Percentiles rank a stretch among this genome's conserved stretches.
phyloP scores from a whole-genome alignment of 2,329 filamentous ascomycete species.

The Phialemoniopsis sp. region DNA sequence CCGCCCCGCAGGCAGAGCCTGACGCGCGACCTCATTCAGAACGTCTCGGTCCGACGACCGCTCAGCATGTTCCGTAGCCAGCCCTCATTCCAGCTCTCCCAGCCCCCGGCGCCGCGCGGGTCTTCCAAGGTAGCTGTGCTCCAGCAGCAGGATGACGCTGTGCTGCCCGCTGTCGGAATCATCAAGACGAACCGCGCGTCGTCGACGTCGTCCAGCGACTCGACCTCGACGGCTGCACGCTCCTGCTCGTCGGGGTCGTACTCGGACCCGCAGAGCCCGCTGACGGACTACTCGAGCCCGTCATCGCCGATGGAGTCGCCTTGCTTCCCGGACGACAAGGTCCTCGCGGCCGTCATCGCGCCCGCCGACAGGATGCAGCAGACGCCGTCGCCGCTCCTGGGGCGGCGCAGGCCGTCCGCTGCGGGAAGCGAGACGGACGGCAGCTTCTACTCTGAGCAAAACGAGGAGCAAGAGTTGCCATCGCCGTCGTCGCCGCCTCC shows the following conservation, averaged over 20 bases:
- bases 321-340: constrained; percentile 3
- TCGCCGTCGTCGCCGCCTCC: constrained; percentile 1
- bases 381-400: not conserved
- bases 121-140: constrained; percentile 11
- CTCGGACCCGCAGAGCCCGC: constrained; percentile 4
- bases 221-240: constrained; percentile 8
- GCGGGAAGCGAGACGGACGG: not conserved
- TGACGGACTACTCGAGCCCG: not conserved
- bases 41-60: constrained; percentile 23
- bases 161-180: constrained; percentile 51
- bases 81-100: constrained; percentile 1
- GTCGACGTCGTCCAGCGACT: constrained; percentile 16
- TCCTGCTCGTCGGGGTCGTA: not conserved
- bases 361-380: not conserved
- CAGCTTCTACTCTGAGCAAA: not conserved
- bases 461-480: no score
- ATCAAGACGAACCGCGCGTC: constrained; percentile 26
- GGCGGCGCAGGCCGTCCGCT: no score
- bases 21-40: constrained; percentile 22
- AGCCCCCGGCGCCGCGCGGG: constrained; percentile 7
- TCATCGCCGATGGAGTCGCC: constrained; percentile 6
- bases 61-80: constrained; percentile 20
- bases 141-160: constrained; percentile 48
- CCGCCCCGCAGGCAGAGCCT: constrained; percentile 18
- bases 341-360: not conserved